Conservation (phyloP, 306 rosid species). For the Oemleria cerasiformis region DNA sequence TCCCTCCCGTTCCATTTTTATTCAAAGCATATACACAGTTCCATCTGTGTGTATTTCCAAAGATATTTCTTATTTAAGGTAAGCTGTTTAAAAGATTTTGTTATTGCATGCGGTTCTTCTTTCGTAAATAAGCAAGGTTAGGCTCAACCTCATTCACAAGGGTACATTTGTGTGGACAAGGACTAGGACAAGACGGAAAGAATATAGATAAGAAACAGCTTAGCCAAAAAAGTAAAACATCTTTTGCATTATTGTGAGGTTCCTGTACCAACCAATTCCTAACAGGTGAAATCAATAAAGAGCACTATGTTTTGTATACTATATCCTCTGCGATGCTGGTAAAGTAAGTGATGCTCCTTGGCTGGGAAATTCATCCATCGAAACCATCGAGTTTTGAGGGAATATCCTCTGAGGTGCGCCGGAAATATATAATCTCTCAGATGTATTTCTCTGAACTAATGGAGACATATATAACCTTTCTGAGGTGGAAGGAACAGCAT, state of each 20-base stretch:
- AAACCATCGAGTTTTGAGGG: conserved; percentile 38
- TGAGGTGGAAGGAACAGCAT: conserved; percentile 35
- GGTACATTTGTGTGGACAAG: not conserved
- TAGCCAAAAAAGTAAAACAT: not conserved
- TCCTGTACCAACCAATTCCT: conserved; percentile 7
- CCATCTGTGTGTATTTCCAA: too few relatives aligned
- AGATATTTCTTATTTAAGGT: too few relatives aligned
- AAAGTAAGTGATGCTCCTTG: conserved; percentile 41
- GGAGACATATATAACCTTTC: conserved; percentile 41
- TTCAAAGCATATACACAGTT: too few relatives aligned
- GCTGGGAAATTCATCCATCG: conserved; percentile 51
- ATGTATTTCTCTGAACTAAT: conserved; percentile 34
- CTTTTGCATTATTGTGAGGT: not conserved
- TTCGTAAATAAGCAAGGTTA: too few relatives aligned
- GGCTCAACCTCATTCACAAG: too few relatives aligned
- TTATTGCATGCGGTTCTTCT: too few relatives aligned
- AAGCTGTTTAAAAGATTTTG: too few relatives aligned
- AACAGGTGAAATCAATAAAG: not conserved
- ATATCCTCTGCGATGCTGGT: conserved; percentile 43
- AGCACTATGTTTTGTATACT: conserved; percentile 9
- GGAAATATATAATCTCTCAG: conserved; percentile 37
- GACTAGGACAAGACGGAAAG: not conserved
- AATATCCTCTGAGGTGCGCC: conserved; percentile 45
- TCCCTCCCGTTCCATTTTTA: too few relatives aligned
- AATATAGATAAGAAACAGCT: not conserved